Conservation (phyloP, 208 protist genomes). For the Zelonia costaricensis region DNA sequence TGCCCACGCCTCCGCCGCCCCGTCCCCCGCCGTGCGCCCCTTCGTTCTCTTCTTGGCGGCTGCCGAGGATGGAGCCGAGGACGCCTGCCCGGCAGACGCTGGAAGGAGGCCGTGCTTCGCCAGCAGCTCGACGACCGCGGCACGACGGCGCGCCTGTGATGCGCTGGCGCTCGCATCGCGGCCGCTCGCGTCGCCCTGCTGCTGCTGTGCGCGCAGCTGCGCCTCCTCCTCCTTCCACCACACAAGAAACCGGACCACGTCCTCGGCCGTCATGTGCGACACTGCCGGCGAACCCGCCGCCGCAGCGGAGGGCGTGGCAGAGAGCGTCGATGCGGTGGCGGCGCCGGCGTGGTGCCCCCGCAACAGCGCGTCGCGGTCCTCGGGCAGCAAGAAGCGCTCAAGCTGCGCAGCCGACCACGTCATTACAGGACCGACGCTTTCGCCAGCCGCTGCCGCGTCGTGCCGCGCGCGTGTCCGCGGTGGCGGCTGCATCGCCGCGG, state of each 20-base stretch:
- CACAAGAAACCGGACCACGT: slow-evolving; percentile 38
- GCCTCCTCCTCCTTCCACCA: slow-evolving; percentile 39
- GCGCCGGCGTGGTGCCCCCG: neutral
- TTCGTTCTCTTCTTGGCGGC: neutral
- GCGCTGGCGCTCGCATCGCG: too few relatives aligned
- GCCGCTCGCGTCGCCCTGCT: neutral
- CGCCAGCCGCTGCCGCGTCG: slow-evolving; percentile 1
- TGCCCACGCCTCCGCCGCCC: slow-evolving; percentile 1
- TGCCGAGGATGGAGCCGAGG: neutral
- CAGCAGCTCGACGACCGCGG: slow-evolving; percentile 22
- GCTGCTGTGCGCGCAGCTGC: slow-evolving; percentile 8
- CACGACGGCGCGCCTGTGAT: slow-evolving; percentile 15
- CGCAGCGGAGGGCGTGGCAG: neutral
- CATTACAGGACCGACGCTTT: slow-evolving; percentile 11
- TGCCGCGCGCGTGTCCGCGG: slow-evolving; percentile 19
- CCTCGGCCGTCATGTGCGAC: slow-evolving; percentile 24
- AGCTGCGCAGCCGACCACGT: slow-evolving; percentile 35
- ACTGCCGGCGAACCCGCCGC: too few relatives aligned
- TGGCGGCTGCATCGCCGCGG: slow-evolving; percentile 8
- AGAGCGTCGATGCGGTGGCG: slow-evolving; percentile 1
- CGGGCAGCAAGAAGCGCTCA: slow-evolving; percentile 30
- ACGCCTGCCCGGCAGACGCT: too few relatives aligned
- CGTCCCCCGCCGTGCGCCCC: neutral
- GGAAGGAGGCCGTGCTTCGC: slow-evolving; percentile 14
- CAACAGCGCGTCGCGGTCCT: slow-evolving; percentile 36